These are phyloP conservation scores for Xerocomus minutiporus DNA, from an alignment of 1,284 basidiomycete genomes.

Conservation along the genomic window DNA sequence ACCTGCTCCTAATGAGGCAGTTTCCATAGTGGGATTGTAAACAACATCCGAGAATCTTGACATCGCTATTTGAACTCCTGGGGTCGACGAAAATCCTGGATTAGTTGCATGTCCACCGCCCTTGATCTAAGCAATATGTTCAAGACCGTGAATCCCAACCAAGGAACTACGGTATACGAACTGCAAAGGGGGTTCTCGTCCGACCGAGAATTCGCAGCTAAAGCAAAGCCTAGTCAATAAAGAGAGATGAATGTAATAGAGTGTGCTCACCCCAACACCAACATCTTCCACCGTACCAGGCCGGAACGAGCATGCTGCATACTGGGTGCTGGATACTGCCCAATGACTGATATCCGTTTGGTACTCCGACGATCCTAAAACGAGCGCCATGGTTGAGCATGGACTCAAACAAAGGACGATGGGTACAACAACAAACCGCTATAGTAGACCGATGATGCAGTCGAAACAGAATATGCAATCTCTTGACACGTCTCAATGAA, in stretches of 20 bases:
- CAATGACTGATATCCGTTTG: constrained; percentile 42
- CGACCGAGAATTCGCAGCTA: constrained; percentile 13
- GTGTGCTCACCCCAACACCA: constrained; percentile 37
- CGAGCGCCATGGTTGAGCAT: too few species aligned
- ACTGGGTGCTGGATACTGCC: constrained; percentile 41
- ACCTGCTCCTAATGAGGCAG: constrained; percentile 44
- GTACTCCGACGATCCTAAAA: constrained; percentile 28
- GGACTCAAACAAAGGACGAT: too few species aligned
- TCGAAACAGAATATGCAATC: background rate
- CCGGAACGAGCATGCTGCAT: constrained; percentile 46
- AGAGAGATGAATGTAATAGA: background rate
- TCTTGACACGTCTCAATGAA: background rate
- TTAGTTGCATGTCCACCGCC: background rate
- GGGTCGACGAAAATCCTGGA: too few species aligned
- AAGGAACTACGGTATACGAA: background rate
- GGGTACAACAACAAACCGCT: constrained; percentile 16
- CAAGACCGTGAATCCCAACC: too few species aligned
- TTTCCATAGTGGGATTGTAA: constrained; percentile 36
- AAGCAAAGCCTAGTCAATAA: background rate
- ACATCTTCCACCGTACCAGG: constrained; percentile 47
- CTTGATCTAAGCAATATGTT: constrained; percentile 11
- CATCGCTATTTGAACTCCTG: too few species aligned
- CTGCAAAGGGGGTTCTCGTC: background rate
- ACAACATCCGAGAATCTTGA: constrained; percentile 32
- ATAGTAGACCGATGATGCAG: constrained; percentile 25